A percentile compares a stretch with the other conserved stretches of the same genome.
Evolutionary conservation across 2,329 filamentous ascomycete genomes (phyloP).

Genomic region (Furcasterigmium sp.): DNA sequence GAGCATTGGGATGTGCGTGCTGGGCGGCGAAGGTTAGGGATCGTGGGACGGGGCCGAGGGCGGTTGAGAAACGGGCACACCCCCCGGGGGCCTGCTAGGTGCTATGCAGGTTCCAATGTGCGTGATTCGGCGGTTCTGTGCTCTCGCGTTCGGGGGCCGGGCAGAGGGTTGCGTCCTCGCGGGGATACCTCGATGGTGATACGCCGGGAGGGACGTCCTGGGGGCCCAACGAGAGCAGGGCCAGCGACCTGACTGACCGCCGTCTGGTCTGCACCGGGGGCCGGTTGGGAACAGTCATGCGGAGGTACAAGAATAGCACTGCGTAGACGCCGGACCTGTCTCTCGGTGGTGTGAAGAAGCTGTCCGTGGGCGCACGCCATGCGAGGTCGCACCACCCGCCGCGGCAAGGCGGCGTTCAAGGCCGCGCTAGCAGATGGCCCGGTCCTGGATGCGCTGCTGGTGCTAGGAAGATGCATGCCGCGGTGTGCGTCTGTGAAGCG

Average conservation of each 20-base stretch:
- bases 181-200: not conserved
- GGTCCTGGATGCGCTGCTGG: no score
- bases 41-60: not conserved
- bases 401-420: not conserved
- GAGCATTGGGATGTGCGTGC: not conserved
- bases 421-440: not conserved
- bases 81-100: not conserved
- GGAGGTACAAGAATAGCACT: not conserved
- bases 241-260: not conserved
- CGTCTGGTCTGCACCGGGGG: not conserved
- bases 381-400: not conserved
- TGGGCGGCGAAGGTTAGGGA: not conserved
- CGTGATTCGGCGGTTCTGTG: slow-evolving; percentile 3
- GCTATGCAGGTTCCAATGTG: slow-evolving; percentile 4
- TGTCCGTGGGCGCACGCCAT: not conserved
- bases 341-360: not conserved
- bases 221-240: not conserved
- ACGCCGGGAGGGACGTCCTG: not conserved
- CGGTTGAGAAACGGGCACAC: not conserved
- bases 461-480: not conserved
- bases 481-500: slow-evolving; percentile 2
- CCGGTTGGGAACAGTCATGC: not conserved
- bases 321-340: not conserved
- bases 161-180: not conserved
- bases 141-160: not conserved